Percentiles rank a stretch among this genome's conserved stretches.
Conservation (phyloP, 2,329 filamentous ascomycete genomes). For the Sarocladium brachiariae region DNA sequence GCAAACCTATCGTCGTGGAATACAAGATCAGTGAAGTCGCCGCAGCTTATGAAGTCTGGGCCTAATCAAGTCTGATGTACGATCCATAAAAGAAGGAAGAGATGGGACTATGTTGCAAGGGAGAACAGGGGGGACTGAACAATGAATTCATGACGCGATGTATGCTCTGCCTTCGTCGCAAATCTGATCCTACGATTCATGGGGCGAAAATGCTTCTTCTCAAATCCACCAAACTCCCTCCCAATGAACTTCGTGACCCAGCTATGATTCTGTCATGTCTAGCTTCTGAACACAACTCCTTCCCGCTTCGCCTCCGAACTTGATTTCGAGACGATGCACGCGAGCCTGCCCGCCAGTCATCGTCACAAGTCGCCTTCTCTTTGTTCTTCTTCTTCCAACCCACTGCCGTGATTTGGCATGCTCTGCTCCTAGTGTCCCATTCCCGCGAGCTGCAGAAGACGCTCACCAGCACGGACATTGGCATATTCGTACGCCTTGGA, state of each 20-base stretch:
- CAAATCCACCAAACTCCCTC: conserved; percentile 9
- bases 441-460: conserved; percentile 44
- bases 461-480: conserved; percentile 54
- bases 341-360: conserved; percentile 6
- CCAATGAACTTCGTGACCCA: conserved; percentile 4
- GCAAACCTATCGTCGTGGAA: conserved; percentile 29
- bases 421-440: conserved; percentile 16
- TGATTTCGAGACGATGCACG: not conserved
- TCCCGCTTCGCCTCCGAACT: not conserved
- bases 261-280: not conserved
- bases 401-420: not conserved
- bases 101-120: not conserved
- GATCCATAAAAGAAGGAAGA: not conserved
- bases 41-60: conserved; percentile 16
- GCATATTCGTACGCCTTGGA: conserved; percentile 61
- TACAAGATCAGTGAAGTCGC: conserved; percentile 36
- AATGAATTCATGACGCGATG: not conserved
- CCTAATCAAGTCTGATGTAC: not conserved
- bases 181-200: not conserved
- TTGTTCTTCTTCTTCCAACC: not conserved
- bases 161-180: not conserved
- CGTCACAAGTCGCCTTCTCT: not conserved
- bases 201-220: conserved; percentile 2
- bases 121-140: no score
- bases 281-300: not conserved